Conservation (phyloP, 2,329 filamentous ascomycete species). For the Botrytis paeoniae region DNA sequence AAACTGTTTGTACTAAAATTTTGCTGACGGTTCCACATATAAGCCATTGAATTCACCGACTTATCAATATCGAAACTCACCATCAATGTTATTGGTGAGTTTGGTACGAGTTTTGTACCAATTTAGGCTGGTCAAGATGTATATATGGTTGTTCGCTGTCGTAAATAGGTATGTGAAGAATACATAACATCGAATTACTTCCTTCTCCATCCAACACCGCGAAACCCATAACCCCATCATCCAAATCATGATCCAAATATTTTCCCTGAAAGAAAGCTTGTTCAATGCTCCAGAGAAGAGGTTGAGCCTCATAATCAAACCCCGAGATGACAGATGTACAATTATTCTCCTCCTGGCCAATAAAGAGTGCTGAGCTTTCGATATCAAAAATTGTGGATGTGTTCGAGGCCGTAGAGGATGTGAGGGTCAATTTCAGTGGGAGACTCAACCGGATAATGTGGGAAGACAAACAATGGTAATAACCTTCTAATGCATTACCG, state of each 20-base stretch:
- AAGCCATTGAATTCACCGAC: too few species aligned
- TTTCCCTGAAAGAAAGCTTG: slow-evolving; percentile 13
- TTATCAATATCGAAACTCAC: too few species aligned
- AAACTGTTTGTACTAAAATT: too few species aligned
- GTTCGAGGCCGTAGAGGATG: not conserved
- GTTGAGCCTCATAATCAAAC: not conserved
- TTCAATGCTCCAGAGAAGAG: slow-evolving; percentile 9
- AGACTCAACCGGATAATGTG: slow-evolving; percentile 22
- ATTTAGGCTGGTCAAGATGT: too few species aligned
- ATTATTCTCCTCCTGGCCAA: slow-evolving; percentile 6
- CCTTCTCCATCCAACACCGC: not conserved
- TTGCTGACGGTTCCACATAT: too few species aligned
- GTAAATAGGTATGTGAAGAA: too few species aligned
- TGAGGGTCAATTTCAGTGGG: not conserved
- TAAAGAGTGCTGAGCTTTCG: not conserved
- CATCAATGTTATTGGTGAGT: too few species aligned
- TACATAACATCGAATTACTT: not conserved
- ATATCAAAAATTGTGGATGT: slow-evolving; percentile 16
- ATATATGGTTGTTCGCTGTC: too few species aligned
- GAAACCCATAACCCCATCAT: not conserved
- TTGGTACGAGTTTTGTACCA: too few species aligned
- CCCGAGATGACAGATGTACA: slow-evolving; percentile 13
- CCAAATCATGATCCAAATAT: slow-evolving; percentile 10
- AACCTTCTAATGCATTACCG: slow-evolving; percentile 15
- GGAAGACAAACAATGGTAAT: slow-evolving; percentile 21